Percentiles rank a stretch among this genome's conserved stretches.
phyloP scores from a whole-genome alignment of 257 asterid genomes.

The Solanum tarijense region DNA sequence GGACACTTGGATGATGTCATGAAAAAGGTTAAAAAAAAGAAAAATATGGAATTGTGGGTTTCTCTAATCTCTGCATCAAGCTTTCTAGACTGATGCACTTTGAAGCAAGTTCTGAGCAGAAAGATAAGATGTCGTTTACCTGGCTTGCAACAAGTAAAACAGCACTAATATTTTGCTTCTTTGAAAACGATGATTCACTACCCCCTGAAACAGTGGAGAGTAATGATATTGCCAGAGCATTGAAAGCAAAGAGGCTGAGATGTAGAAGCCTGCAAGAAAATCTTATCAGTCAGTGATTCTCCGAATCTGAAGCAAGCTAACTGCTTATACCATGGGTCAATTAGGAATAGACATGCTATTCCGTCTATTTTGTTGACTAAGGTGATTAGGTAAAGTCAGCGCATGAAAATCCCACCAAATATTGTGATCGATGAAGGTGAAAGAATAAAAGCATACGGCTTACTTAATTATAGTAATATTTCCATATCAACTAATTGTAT shows the following conservation, averaged over 20 bases:
- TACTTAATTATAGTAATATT: background rate
- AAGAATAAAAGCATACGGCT: background rate
- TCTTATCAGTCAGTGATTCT: background rate
- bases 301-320: background rate
- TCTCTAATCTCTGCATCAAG: background rate
- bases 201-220: slow-evolving; percentile 50
- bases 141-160: slow-evolving; percentile 83
- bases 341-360: background rate
- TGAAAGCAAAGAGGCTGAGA: slow-evolving; percentile 46
- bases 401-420: background rate
- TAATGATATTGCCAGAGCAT: slow-evolving; percentile 36
- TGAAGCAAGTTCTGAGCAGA: background rate
- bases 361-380: background rate
- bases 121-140: slow-evolving; percentile 28
- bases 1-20: background rate
- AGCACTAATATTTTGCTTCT: slow-evolving; percentile 65
- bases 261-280: slow-evolving; percentile 65
- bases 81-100: background rate
- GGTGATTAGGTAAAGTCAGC: background rate
- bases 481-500: background rate
- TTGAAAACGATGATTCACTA: slow-evolving; percentile 47
- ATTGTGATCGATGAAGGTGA: background rate
- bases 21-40: background rate
- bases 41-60: background rate
- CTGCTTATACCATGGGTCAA: background rate